Conservation (phyloP, 2,329 filamentous ascomycete genomes). For the Taxawa tesnikishii region DNA sequence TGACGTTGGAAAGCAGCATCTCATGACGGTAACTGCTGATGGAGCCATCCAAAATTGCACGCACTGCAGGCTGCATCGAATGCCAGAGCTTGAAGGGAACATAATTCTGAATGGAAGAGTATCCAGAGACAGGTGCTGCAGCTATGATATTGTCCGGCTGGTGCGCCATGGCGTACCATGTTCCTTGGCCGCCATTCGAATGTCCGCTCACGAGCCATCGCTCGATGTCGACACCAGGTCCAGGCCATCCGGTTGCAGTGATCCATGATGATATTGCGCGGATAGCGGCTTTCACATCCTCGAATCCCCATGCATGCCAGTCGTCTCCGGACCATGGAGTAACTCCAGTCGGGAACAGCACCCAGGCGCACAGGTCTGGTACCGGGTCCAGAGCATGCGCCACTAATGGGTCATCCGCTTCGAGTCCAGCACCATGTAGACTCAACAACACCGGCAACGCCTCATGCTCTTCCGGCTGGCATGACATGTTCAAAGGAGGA, state of each 20-base stretch:
- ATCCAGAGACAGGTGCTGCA: conserved; percentile 45
- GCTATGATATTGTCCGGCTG: conserved; percentile 44
- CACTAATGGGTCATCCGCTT: conserved; percentile 36
- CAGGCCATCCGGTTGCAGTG: conserved; percentile 33
- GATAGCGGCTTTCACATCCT: conserved; percentile 43
- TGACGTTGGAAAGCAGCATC: conserved; percentile 37
- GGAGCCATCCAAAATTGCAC: conserved; percentile 34
- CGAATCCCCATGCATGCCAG: conserved; percentile 48
- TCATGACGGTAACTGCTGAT: conserved; percentile 44
- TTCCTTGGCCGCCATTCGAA: conserved; percentile 49
- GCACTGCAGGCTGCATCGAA: conserved; percentile 38
- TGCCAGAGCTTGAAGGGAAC: conserved; percentile 46
- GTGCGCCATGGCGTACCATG: conserved; percentile 45
- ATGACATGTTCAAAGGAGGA: conserved; percentile 27
- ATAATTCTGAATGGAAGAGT: conserved; percentile 47
- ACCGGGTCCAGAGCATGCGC: conserved; percentile 36
- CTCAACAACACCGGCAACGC: conserved; percentile 36
- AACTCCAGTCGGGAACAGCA: conserved; percentile 43
- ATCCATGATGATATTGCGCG: conserved; percentile 39
- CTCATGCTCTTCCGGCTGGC: conserved; percentile 4
- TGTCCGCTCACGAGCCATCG: conserved; percentile 44
- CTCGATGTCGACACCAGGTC: conserved; percentile 30
- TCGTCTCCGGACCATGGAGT: conserved; percentile 49
- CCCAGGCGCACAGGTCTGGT: conserved; percentile 42
- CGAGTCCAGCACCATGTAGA: conserved; percentile 46